phyloP scores from a whole-genome alignment of 2,329 filamentous ascomycete species.

The Fusarium bactridioides region DNA sequence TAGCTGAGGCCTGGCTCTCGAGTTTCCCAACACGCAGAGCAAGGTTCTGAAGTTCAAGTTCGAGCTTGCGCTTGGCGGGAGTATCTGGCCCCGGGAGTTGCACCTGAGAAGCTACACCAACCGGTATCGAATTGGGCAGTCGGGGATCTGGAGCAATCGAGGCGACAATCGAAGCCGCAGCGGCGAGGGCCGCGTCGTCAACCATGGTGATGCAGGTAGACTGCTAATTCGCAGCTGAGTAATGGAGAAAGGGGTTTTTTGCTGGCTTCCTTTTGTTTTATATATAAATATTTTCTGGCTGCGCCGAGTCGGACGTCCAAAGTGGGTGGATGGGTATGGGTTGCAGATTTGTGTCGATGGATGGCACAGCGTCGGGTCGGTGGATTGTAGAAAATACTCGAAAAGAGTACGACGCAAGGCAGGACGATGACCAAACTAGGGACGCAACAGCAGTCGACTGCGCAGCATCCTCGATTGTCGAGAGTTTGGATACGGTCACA shows the following conservation, averaged over 20 bases:
- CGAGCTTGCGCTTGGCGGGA: constrained; percentile 78
- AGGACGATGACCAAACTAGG: constrained; percentile 27
- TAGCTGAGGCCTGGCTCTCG: constrained; percentile 76
- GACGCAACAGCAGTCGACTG: constrained; percentile 25
- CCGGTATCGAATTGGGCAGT: constrained; percentile 49
- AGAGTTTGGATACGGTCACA: constrained; percentile 6
- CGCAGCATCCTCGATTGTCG: constrained; percentile 33
- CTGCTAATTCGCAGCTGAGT: constrained; percentile 42
- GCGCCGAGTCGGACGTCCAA: constrained; percentile 13
- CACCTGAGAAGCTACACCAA: constrained; percentile 60
- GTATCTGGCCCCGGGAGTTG: constrained; percentile 80
- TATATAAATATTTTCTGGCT: neutral
- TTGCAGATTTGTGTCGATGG: constrained; percentile 9
- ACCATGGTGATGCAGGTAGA: constrained; percentile 51
- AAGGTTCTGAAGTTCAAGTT: constrained; percentile 83
- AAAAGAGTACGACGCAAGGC: constrained; percentile 5
- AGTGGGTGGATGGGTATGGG: constrained; percentile 1
- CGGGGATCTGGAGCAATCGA: constrained; percentile 57
- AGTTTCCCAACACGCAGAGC: constrained; percentile 80
- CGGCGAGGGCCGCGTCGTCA: constrained; percentile 63
- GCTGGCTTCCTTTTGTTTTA: neutral
- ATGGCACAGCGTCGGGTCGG: constrained; percentile 2
- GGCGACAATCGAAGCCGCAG: constrained; percentile 62
- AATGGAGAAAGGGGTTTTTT: neutral
- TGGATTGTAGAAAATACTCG: constrained; percentile 7